These are phyloP conservation scores for Apium graveolens DNA, from an alignment of 129 eudicot species.

Conservation along the genomic window DNA sequence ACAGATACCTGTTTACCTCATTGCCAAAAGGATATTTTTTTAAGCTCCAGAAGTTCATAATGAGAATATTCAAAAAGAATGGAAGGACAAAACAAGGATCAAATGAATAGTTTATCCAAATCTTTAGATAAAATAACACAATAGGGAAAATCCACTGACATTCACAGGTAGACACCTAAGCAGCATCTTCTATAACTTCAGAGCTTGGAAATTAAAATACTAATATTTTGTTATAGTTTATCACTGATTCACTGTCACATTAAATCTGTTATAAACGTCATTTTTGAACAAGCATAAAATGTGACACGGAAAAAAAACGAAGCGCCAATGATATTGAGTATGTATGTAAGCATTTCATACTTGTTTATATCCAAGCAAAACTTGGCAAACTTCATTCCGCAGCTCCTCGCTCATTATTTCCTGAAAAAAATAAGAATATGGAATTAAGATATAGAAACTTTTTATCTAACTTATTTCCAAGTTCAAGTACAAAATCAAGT, in stretches of 20 bases:
- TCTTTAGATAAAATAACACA: neutral
- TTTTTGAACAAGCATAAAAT: neutral
- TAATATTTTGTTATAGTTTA: neutral
- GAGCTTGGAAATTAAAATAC: neutral
- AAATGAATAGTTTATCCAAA: neutral
- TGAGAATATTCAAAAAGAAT: neutral
- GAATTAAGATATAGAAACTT: neutral
- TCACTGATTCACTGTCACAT: neutral
- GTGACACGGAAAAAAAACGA: too few relatives aligned
- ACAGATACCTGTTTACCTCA: neutral
- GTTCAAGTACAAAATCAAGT: neutral
- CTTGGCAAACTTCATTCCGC: slow-evolving; percentile 77
- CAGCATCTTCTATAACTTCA: neutral
- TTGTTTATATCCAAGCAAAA: slow-evolving; percentile 90
- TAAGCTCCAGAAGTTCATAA: neutral
- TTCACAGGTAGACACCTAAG: neutral
- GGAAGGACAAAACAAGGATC: neutral
- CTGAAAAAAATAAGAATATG: slow-evolving; percentile 28
- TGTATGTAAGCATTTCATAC: slow-evolving; percentile 25
- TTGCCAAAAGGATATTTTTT: neutral
- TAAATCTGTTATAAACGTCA: neutral
- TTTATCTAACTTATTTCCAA: neutral
- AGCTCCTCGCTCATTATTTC: slow-evolving; percentile 87
- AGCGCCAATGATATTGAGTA: neutral
- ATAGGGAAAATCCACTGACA: neutral